A percentile compares a stretch with the other conserved stretches of the same genome.
Conservation (phyloP, 805 yeast genomes). For the Kockiozyma suomiensis region DNA sequence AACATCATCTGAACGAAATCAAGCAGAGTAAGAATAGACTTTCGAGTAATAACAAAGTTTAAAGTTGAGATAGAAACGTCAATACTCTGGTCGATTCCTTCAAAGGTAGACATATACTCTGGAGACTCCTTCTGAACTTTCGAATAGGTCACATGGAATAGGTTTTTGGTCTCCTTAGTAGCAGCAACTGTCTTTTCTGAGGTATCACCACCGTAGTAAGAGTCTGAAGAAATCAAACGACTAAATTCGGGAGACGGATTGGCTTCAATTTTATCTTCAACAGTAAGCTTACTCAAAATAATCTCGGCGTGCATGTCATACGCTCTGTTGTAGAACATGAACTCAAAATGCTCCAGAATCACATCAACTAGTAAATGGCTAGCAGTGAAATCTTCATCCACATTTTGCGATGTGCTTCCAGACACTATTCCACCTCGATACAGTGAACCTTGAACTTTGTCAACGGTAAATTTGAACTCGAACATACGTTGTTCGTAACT, state of each 20-base stretch:
- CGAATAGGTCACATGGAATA: conserved; percentile 35
- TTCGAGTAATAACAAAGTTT: conserved; percentile 71
- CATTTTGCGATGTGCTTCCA: conserved; percentile 50
- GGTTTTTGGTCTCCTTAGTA: conserved; percentile 53
- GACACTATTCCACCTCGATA: conserved; percentile 50
- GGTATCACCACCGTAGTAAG: conserved; percentile 54
- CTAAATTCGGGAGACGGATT: conserved; percentile 65
- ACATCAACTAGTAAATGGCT: conserved; percentile 68
- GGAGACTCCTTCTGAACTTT: conserved; percentile 35
- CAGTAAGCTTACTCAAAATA: conserved; percentile 61
- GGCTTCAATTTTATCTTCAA: conserved; percentile 74
- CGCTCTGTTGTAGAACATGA: conserved; percentile 62
- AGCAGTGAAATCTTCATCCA: conserved; percentile 15
- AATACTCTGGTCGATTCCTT: conserved; percentile 69
- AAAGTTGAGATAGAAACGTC: conserved; percentile 76
- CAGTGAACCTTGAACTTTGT: conserved; percentile 65
- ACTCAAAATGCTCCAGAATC: conserved; percentile 62
- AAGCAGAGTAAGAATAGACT: conserved; percentile 72
- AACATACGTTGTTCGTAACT: conserved; percentile 58
- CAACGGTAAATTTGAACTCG: conserved; percentile 74
- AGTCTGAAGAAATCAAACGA: conserved; percentile 66
- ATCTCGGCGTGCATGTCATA: conserved; percentile 68
- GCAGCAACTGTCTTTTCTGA: conserved; percentile 58
- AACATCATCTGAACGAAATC: conserved; percentile 86
- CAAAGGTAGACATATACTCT: conserved; percentile 34